phyloP scores from a whole-genome alignment of 75 land plant species.

The Cunninghamia lanceolata region DNA sequence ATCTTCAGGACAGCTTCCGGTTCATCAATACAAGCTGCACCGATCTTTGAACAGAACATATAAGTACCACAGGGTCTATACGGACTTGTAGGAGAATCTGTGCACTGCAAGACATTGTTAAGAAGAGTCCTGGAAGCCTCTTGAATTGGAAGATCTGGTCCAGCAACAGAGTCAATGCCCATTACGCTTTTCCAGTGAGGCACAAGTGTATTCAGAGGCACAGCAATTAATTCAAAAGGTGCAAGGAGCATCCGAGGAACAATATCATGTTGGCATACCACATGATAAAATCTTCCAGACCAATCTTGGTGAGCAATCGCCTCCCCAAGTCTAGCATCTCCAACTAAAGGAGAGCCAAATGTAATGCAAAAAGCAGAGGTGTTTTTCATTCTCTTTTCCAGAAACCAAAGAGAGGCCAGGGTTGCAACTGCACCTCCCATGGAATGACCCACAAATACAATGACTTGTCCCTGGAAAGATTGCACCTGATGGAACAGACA shows the following conservation, averaged over 20 bases:
- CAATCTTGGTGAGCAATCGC: constrained; percentile 37
- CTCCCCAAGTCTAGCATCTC: constrained; percentile 35
- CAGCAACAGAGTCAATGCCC: background rate
- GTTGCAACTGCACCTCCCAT: background rate
- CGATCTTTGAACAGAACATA: background rate
- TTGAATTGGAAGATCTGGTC: background rate
- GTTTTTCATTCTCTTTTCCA: background rate
- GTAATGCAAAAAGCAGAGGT: constrained; percentile 39
- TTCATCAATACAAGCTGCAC: constrained; percentile 10
- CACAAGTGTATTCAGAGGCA: background rate
- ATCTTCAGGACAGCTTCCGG: background rate
- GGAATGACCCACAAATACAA: background rate
- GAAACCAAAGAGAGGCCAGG: background rate
- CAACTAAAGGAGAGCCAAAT: constrained; percentile 65
- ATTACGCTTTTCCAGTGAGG: background rate
- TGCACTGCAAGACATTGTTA: background rate
- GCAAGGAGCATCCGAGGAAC: constrained; percentile 22
- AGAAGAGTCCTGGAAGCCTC: background rate
- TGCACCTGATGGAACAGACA: background rate
- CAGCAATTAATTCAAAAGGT: background rate
- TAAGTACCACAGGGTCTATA: constrained; percentile 10
- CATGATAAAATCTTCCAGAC: constrained; percentile 27
- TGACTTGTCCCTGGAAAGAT: background rate
- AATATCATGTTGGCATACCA: constrained; percentile 16
- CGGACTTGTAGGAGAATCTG: background rate